phyloP scores from a whole-genome alignment of 2,329 filamentous ascomycete species.

The Colletotrichum spaethianum region DNA sequence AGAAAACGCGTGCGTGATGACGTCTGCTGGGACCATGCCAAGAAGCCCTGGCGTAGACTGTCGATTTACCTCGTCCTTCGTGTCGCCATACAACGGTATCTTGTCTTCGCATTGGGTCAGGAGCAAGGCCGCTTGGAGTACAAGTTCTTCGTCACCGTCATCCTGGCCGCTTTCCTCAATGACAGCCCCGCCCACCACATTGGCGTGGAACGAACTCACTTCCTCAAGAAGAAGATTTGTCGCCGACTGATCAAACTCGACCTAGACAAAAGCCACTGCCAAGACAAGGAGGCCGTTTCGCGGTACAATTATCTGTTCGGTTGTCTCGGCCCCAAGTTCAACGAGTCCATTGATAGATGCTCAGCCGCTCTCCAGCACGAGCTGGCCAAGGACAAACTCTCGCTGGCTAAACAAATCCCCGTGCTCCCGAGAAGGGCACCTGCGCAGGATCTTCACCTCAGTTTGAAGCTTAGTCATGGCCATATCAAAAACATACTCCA shows the following conservation, averaged over 20 bases:
- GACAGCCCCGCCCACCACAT: slow-evolving; percentile 50
- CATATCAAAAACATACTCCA: slow-evolving; percentile 47
- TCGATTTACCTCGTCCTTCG: slow-evolving; percentile 75
- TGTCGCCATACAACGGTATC: slow-evolving; percentile 67
- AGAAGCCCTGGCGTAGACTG: slow-evolving; percentile 73
- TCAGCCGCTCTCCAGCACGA: slow-evolving; percentile 48
- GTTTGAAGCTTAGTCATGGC: slow-evolving; percentile 56
- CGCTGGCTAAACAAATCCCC: slow-evolving; percentile 55
- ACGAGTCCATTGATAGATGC: slow-evolving; percentile 47
- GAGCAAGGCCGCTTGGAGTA: slow-evolving; percentile 64
- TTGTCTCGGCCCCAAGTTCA: slow-evolving; percentile 47
- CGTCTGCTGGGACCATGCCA: slow-evolving; percentile 63
- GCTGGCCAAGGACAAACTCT: slow-evolving; percentile 59
- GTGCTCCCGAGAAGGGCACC: slow-evolving; percentile 56
- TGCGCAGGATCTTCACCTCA: slow-evolving; percentile 50
- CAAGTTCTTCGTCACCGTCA: slow-evolving; percentile 68
- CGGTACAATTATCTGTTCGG: slow-evolving; percentile 50
- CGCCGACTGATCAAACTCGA: slow-evolving; percentile 72
- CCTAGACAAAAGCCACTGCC: slow-evolving; percentile 49
- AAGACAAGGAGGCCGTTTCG: slow-evolving; percentile 9
- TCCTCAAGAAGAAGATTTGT: slow-evolving; percentile 67
- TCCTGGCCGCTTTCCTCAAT: slow-evolving; percentile 63
- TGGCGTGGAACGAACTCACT: slow-evolving; percentile 52
- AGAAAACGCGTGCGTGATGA: slow-evolving; percentile 75
- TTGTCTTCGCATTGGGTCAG: slow-evolving; percentile 57